Conservation (phyloP, 306 rosid genomes). For the Lathyrus sativus region DNA sequence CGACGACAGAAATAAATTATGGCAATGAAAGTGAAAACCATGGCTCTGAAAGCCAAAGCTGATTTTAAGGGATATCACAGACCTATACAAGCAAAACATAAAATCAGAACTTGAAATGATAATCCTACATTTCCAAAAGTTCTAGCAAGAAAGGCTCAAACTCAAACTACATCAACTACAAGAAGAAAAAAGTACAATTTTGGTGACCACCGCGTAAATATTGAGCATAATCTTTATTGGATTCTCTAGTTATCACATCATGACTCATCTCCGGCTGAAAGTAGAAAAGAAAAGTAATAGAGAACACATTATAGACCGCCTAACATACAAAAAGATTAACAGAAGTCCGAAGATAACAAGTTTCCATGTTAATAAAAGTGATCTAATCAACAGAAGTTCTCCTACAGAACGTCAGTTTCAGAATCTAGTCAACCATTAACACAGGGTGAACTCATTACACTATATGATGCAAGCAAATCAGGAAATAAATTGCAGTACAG, state of each 20-base stretch:
- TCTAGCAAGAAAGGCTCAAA: constrained; percentile 18
- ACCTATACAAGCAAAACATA: constrained; percentile 53
- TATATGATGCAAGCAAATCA: constrained; percentile 27
- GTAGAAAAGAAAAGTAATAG: background rate
- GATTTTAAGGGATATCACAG: constrained; percentile 47
- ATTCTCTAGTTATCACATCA: constrained; percentile 32
- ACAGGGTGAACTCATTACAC: constrained; percentile 6
- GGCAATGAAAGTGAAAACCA: constrained; percentile 32
- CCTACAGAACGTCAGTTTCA: background rate
- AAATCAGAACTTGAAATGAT: constrained; percentile 41
- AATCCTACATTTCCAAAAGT: background rate
- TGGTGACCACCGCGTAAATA: constrained; percentile 25
- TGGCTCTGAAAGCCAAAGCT: constrained; percentile 38
- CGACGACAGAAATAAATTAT: constrained; percentile 6
- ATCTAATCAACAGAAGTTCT: background rate
- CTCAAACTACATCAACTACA: constrained; percentile 5
- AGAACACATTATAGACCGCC: constrained; percentile 14
- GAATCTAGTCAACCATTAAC: background rate
- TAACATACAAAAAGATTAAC: constrained; percentile 2
- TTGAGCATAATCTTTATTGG: constrained; percentile 28
- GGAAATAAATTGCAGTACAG: background rate
- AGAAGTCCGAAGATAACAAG: constrained; percentile 8
- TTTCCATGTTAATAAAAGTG: background rate
- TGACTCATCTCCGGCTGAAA: constrained; percentile 39
- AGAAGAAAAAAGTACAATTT: constrained; percentile 12